These are phyloP conservation scores for Ochetophila trinervis DNA, from an alignment of 306 rosid genomes.

Conservation along the genomic window DNA sequence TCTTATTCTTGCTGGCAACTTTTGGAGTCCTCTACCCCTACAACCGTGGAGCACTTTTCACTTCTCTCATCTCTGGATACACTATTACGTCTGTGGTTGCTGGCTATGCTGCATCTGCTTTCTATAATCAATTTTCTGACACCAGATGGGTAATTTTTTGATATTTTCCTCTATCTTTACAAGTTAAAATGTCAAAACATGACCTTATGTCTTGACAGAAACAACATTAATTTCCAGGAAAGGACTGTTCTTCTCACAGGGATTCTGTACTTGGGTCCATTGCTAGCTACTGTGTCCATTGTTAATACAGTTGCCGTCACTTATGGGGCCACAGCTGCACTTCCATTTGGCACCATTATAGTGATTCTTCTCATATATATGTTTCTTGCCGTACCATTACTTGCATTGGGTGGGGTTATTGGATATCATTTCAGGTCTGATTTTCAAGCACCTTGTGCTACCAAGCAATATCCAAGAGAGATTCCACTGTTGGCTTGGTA, in stretches of 20 bases:
- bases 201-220: conserved; percentile 18
- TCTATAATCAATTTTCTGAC: conserved; percentile 60
- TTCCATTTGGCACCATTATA: conserved; percentile 72
- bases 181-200: background rate
- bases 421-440: conserved; percentile 56
- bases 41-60: conserved; percentile 69
- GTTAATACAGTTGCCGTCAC: conserved; percentile 67
- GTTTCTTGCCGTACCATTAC: conserved; percentile 65
- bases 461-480: conserved; percentile 61
- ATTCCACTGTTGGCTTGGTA: conserved; percentile 72
- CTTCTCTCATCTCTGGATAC: conserved; percentile 50
- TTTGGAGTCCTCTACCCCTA: conserved; percentile 71
- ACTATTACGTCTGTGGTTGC: conserved; percentile 60
- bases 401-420: conserved; percentile 76
- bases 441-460: conserved; percentile 56
- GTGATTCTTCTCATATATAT: conserved; percentile 50
- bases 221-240: conserved; percentile 47
- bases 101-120: conserved; percentile 76
- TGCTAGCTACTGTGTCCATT: conserved; percentile 47
- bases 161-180: background rate
- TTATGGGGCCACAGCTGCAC: conserved; percentile 56
- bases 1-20: conserved; percentile 59
- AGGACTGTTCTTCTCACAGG: conserved; percentile 64
- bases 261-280: conserved; percentile 66
- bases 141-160: conserved; percentile 64